Evolutionary conservation across 352 stramenopile genomes (phyloP), one percentile per base, ranked within the genome.

Genomic region (Globisporangium nodosum): DNA sequence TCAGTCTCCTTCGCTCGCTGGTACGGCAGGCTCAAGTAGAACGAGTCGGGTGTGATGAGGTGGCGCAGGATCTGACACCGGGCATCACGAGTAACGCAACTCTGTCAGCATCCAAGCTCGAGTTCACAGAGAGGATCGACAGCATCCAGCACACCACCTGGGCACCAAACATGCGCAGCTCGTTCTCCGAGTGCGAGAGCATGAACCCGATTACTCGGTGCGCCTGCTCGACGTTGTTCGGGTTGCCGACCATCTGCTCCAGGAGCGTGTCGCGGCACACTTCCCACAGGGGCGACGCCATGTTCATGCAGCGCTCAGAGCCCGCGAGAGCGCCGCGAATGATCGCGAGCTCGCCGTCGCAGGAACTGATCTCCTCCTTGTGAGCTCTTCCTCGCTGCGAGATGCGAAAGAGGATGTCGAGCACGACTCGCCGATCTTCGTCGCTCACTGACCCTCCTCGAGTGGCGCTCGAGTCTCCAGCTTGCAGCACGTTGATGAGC

Each of bases 181-280:
- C 52, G 18, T 64, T 53, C 16, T 68, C 39, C 3, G 59, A 50
- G 53, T 81, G 55, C 8, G 50, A 50, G 18, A 91, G 48, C 68
- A 91, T 81, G 42, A 80, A 78, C 5, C 65, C 18, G 51, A 89
- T 59, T 4, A 56, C 68, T 1, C 54, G 33, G 18, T 80, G 66
- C 1, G 67, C 70, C 42, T 40, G 45, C 2, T 70, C 61, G 1
- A 77, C 47, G 48, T 61, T 66, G 15, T 58, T 58, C 0, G 61
- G 39, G 39, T 88, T 89, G 7, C 76, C 81, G 6, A 74, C 64
- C 24, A 85, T 69, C 65, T 87, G 81, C 52, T 88, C 77, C 18
- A 91, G 50, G 20, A 91, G 58, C 9, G 73, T 61, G 13, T 73
- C 65, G 5, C 73, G 69, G 61, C 78, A 84, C 11, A 58, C 47